Evolutionary conservation across 345 rosid genomes (phyloP).

Genomic region (Hibiscus syriacus): DNA sequence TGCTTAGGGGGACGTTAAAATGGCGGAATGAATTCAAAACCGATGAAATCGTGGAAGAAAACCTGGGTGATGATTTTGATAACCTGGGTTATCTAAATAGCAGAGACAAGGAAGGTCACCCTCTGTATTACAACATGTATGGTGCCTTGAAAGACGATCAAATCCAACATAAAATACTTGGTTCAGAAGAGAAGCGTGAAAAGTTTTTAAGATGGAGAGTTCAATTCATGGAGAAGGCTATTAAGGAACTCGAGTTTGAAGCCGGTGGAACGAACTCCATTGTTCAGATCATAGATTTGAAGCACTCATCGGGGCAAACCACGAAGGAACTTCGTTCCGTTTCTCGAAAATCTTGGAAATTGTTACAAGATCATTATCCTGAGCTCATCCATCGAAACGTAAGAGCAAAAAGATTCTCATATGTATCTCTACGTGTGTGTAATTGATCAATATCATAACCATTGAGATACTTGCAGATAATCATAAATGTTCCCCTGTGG

Average conservation of each 20-base stretch:
- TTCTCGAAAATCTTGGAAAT: conserved; percentile 18
- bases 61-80: conserved; percentile 18
- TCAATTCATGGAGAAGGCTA: conserved; percentile 36
- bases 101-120: conserved; percentile 41
- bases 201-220: conserved; percentile 29
- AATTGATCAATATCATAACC: not conserved
- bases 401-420: conserved; percentile 35
- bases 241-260: conserved; percentile 32
- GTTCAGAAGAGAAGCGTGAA: conserved; percentile 21
- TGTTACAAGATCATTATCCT: conserved; percentile 30
- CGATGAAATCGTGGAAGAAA: conserved; percentile 27
- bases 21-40: conserved; percentile 35
- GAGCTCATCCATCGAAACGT: conserved; percentile 30
- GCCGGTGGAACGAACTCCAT: conserved; percentile 36
- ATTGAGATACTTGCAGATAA: conserved; percentile 14
- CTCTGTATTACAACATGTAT: conserved; percentile 28
- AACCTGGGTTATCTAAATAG: conserved; percentile 19
- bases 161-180: conserved; percentile 19
- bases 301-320: conserved; percentile 25
- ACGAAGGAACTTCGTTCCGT: conserved; percentile 28
- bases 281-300: conserved; percentile 49
- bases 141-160: conserved; percentile 33
- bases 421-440: not conserved
- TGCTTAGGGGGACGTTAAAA: conserved; percentile 38
- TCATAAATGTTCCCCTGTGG: conserved; percentile 59